Evolutionary conservation across 2,329 filamentous ascomycete species (phyloP).

Genomic region (Diaporthe aspalathi): DNA sequence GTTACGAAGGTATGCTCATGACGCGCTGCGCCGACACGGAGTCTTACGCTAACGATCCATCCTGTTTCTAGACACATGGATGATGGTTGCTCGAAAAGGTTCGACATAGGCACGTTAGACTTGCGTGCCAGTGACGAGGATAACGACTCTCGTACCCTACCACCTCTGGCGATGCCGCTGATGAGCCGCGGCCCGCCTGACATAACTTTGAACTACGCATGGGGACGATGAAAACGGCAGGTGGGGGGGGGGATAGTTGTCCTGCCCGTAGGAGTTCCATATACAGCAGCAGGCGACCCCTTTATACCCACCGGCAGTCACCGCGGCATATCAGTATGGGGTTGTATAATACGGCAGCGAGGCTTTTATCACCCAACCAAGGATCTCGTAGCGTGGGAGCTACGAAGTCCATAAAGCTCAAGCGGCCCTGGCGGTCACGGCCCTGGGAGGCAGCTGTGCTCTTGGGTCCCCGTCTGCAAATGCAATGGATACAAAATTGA

Average conservation of each 20-base stretch:
- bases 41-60: conserved; percentile 6
- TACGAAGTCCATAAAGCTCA: neutral
- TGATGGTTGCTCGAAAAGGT: conserved; percentile 78
- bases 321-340: neutral
- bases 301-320: neutral
- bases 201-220: conserved; percentile 6
- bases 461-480: neutral
- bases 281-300: neutral
- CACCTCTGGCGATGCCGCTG: conserved; percentile 47
- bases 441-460: neutral
- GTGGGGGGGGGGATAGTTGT: neutral
- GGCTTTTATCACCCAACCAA: neutral
- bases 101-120: conserved; percentile 66
- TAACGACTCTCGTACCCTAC: conserved; percentile 42
- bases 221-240: conserved; percentile 3
- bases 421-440: neutral
- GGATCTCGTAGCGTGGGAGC: neutral
- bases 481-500: neutral
- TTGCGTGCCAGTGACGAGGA: conserved; percentile 51
- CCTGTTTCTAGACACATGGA: conserved; percentile 72
- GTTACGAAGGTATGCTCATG: conserved; percentile 72
- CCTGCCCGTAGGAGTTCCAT: conserved; percentile 17
- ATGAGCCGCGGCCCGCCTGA: conserved; percentile 37
- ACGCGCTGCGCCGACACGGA: neutral
- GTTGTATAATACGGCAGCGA: neutral